These are phyloP conservation scores for Aspergillus fumigatus DNA, from an alignment of 2,329 filamentous ascomycete genomes.

Conservation along the genomic window DNA sequence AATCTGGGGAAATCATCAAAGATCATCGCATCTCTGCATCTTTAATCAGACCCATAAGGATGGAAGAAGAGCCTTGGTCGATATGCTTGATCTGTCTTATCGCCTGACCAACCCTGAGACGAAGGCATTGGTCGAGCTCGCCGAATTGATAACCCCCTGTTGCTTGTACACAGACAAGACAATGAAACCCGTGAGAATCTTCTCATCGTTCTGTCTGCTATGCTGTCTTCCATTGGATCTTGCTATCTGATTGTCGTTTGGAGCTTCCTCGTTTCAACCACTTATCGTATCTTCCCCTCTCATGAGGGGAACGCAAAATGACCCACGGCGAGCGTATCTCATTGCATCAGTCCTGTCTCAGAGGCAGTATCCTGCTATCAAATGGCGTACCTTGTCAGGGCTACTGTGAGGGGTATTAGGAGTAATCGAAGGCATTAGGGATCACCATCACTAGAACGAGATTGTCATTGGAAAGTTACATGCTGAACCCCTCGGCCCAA, in stretches of 20 bases:
- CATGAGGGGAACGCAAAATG: neutral
- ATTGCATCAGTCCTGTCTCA: no score
- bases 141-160: neutral
- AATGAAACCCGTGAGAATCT: neutral
- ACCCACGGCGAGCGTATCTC: neutral
- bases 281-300: constrained; percentile 3
- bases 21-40: constrained; percentile 5
- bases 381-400: no score
- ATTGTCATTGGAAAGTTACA: no score
- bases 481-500: no score
- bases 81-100: neutral
- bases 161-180: neutral
- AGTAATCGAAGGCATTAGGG: no score
- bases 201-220: neutral
- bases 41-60: neutral
- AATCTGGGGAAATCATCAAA: neutral
- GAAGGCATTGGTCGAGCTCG: neutral
- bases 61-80: neutral
- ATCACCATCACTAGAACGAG: no score
- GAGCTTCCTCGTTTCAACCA: constrained; percentile 15
- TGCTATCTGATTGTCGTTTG: constrained; percentile 12
- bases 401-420: no score
- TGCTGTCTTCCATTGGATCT: neutral
- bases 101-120: neutral
- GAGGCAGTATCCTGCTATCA: neutral